phyloP scores from a whole-genome alignment of 1,284 basidiomycete genomes.

The Malassezia psittaci region DNA sequence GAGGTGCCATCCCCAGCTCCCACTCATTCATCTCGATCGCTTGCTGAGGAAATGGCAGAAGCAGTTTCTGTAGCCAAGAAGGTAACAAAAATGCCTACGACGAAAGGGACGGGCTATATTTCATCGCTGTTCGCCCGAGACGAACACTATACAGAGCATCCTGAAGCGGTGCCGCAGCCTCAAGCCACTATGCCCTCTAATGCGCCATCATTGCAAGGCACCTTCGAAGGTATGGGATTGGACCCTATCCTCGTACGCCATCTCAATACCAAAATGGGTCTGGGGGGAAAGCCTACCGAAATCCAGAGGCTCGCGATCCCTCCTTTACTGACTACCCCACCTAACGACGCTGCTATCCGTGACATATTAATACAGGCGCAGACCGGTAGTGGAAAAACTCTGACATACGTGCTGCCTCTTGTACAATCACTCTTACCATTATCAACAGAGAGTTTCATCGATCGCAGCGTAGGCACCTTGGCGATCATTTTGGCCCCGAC shows the following conservation, averaged over 20 bases:
- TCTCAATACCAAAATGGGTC: constrained; percentile 68
- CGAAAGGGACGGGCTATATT: constrained; percentile 5
- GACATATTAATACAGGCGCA: constrained; percentile 95
- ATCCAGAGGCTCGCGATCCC: constrained; percentile 78
- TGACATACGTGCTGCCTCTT: constrained; percentile 88
- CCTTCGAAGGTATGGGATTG: constrained; percentile 56
- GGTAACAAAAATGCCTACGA: not conserved
- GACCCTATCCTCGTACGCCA: constrained; percentile 72
- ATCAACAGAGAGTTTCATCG: constrained; percentile 59
- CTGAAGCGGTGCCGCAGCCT: constrained; percentile 2
- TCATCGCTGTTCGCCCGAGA: constrained; percentile 17
- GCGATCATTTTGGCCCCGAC: constrained; percentile 91
- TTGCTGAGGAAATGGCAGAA: not conserved
- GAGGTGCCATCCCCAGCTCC: not conserved
- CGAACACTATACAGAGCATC: constrained; percentile 6
- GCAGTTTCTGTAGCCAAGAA: not conserved
- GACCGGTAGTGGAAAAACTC: constrained; percentile 94
- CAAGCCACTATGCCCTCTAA: constrained; percentile 27
- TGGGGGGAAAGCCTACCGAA: constrained; percentile 68
- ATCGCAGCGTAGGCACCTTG: constrained; percentile 73
- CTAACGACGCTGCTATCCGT: constrained; percentile 49
- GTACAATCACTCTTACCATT: constrained; percentile 86
- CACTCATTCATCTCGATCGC: not conserved
- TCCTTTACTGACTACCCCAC: constrained; percentile 55
- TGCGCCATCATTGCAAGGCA: constrained; percentile 49